Evolutionary conservation across 2,329 filamentous ascomycete species (phyloP), one percentile per base, ranked within the genome.

Genomic region (Coniosporium tulheliwenetii): DNA sequence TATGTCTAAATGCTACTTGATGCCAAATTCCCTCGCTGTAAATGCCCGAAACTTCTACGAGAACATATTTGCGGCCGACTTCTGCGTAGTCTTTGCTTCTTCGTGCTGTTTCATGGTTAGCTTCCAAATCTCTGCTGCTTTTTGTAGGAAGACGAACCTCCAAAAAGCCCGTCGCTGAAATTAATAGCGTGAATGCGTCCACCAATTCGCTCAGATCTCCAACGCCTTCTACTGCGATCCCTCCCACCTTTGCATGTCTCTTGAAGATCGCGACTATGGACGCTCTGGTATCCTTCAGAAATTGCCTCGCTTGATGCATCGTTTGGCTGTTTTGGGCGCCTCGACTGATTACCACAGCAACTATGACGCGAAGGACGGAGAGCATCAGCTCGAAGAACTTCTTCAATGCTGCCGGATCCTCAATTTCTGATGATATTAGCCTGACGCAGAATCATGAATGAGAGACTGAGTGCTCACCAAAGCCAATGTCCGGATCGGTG

Each of bases 221-320:
- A 46, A 10, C 43, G 45, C 32, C 41, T 41, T 14, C 44, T 41
- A 44, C 39, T 10, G 42, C 45, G 31, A 46, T 44, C 26, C 63
- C 61, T 13, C 82, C 81, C 42, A 93, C 82, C 38, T 83, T 83
- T 0, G 84, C 84, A 50, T 83, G 84, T 48, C 86, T 73, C 66
- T 98, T 98, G 53, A 98, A 83, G 14, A 93, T 79, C 37, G 86
- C 82, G 47, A 91, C 77, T 51, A 96, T 84, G 42, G 87, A 77
- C 58, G 80, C 77, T 45, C 89, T 73, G 58, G 94, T 85, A 47
- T 91, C 81, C 5, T 73, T 71, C 44, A 98, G 66, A 62, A 98
- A 98, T 31, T 70, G 70, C 42, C 82, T 75, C 1, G 81, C 86
- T 55, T 87, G 83, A 34, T 79, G 71, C 34, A 87, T 60, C 1